Base-by-base conservation (phyloP, 2,329 filamentous ascomycete species). In the Pseudogymnoascus sp. region DNA sequence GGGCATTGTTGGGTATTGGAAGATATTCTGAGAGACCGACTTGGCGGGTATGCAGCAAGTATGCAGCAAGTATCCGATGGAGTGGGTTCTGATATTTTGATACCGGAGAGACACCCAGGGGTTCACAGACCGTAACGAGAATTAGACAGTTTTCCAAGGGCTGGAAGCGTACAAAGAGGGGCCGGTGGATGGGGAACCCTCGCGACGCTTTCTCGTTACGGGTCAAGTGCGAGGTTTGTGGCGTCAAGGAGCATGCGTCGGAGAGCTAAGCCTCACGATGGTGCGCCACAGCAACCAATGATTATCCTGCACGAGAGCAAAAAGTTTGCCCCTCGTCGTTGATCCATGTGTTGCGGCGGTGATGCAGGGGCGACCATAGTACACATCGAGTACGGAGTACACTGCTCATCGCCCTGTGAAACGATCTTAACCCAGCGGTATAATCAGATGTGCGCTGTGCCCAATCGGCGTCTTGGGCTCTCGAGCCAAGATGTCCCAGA, bases 1-100 rank as follows among this genome's bases (percentile, higher is more conserved):
- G 50, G 50, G 50, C 29, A 56, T 33, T 31, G 50, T 33, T 13
- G 29, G 50, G 50, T 8, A 56, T 56, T 56, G 50, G 50, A 56
- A 56, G 50, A 56, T 56, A 56, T 56, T 56, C 50, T 56, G 50
- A 33, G 50, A 33, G 50, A 21, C 50, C 50, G 50, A 56, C 50
- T 56, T 56, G 50, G 50, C 50, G 29, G 50, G 50, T 56, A 56
- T 56, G 50, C 47, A 53, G 50, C 29, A 56, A 56, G 50, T 56
- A 56, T 56, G 50, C 47, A 53, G 50, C 29, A 56, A 56, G 50
- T 56, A 56, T 56, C 50, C 50, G 50, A 21, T 56, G 50, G 50
- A 56, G 50, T 56, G 50, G 50, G 16, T 56, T 56, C 13, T 33
- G 50, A 56, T 56, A 13, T 56, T 53, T 56, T 35, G 50, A 33